Percentiles rank a stretch among this genome's conserved stretches.
These are phyloP conservation scores for Chaetomium sp. DNA, from an alignment of 2,329 filamentous ascomycete species.

Conservation along the genomic window DNA sequence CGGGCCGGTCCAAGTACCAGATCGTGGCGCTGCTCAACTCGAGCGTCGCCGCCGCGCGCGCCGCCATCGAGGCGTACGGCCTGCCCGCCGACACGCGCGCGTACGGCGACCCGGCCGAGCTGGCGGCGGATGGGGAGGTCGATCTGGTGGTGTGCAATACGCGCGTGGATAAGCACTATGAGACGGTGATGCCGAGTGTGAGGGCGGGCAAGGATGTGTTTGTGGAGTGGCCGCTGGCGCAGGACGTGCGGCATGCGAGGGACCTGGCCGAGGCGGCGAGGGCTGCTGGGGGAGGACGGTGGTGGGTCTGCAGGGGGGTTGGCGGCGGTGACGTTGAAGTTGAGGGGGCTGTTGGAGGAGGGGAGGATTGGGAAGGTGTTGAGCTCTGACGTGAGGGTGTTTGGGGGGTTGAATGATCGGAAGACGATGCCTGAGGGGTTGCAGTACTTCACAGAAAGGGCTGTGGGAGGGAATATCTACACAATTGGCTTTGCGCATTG, in stretches of 20 bases:
- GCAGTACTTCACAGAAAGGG: slow-evolving; percentile 52
- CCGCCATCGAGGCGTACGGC: slow-evolving; percentile 47
- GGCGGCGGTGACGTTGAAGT: slow-evolving; percentile 47
- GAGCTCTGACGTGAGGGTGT: slow-evolving; percentile 50
- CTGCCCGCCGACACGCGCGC: slow-evolving; percentile 46
- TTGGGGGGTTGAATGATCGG: slow-evolving; percentile 43
- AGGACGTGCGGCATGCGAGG: slow-evolving; percentile 44
- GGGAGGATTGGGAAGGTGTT: slow-evolving; percentile 56
- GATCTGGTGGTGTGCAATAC: slow-evolving; percentile 59
- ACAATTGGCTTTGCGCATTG: slow-evolving; percentile 49
- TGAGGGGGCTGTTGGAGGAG: slow-evolving; percentile 48
- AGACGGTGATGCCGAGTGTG: slow-evolving; percentile 49
- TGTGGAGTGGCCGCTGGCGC: slow-evolving; percentile 61
- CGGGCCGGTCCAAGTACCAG: slow-evolving; percentile 46
- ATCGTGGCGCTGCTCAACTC: slow-evolving; percentile 59
- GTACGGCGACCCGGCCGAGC: slow-evolving; percentile 52
- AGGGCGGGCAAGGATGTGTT: slow-evolving; percentile 56
- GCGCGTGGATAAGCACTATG: slow-evolving; percentile 55
- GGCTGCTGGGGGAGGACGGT: slow-evolving; percentile 43
- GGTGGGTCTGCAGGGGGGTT: slow-evolving; percentile 56
- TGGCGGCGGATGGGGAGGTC: slow-evolving; percentile 53
- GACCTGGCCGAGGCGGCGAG: slow-evolving; percentile 45
- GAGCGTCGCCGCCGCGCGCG: slow-evolving; percentile 47
- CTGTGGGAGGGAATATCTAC: slow-evolving; percentile 49
- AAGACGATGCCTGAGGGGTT: slow-evolving; percentile 41